Percentiles rank a stretch among this genome's conserved stretches.
Conservation (phyloP, 2,329 filamentous ascomycete species). For the Fusarium albidum region DNA sequence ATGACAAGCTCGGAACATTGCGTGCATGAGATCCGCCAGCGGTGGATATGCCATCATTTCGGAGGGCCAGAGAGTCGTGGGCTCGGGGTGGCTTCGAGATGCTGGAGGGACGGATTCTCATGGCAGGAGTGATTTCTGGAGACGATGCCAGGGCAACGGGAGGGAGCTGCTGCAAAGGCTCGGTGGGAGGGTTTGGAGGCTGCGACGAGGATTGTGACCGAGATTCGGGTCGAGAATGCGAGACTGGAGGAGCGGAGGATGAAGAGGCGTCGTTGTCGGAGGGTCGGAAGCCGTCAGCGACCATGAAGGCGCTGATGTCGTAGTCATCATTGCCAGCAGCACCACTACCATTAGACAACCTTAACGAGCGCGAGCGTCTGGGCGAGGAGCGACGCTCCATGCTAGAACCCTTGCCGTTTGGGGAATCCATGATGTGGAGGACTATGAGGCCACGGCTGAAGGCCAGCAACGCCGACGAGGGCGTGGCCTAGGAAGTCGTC, state of each 20-base stretch:
- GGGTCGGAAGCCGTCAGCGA: constrained; percentile 63
- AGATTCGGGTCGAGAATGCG: constrained; percentile 24
- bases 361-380: constrained; percentile 53
- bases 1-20: constrained; percentile 45
- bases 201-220: constrained; percentile 11
- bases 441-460: constrained; percentile 31
- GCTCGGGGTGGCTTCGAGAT: constrained; percentile 61
- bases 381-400: constrained; percentile 54
- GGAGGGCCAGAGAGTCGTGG: constrained; percentile 60
- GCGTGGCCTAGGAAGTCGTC: constrained; percentile 34
- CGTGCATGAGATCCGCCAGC: constrained; percentile 23
- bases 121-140: constrained; percentile 32
- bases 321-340: constrained; percentile 54
- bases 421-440: constrained; percentile 50
- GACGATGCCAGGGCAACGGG: constrained; percentile 20
- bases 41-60: constrained; percentile 56
- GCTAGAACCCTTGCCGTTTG: constrained; percentile 49
- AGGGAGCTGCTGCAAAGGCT: constrained; percentile 18
- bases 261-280: constrained; percentile 27
- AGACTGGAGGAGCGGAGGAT: constrained; percentile 20
- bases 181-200: constrained; percentile 21
- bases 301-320: constrained; percentile 57
- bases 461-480: constrained; percentile 38
- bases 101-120: constrained; percentile 58
- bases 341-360: constrained; percentile 44